phyloP scores from a whole-genome alignment of 306 rosid species.

The Gynostemma pentaphyllum region DNA sequence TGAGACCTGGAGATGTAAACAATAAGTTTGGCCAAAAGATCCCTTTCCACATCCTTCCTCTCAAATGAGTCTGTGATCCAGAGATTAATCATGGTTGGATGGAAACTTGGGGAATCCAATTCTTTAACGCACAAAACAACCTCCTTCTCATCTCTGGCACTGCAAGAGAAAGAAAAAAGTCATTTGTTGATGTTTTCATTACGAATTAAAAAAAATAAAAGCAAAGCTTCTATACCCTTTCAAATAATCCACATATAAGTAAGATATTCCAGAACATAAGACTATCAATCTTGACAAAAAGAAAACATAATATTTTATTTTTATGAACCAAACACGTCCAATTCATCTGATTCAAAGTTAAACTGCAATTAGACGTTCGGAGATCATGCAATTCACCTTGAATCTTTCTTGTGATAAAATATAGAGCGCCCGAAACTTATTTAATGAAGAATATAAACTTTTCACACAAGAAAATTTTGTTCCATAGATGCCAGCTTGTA shows the following conservation, averaged over 20 bases:
- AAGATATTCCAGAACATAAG: too few relatives aligned
- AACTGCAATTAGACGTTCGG: neutral
- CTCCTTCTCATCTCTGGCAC: conserved; percentile 74
- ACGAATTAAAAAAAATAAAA: neutral
- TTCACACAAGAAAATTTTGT: too few relatives aligned
- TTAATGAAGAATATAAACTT: neutral
- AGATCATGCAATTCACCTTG: neutral
- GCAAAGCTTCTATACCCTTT: neutral
- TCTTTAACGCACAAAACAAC: conserved; percentile 59
- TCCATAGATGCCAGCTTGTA: too few relatives aligned
- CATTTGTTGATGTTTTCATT: neutral
- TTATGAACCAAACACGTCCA: neutral
- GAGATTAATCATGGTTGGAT: conserved; percentile 69
- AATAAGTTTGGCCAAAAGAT: conserved; percentile 52
- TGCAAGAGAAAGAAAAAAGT: conserved; percentile 15
- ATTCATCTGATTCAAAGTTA: neutral
- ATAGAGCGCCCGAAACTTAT: neutral
- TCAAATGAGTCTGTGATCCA: conserved; percentile 90
- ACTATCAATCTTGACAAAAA: neutral
- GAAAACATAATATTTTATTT: too few relatives aligned
- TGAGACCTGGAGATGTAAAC: conserved; percentile 43
- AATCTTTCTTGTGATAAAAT: neutral
- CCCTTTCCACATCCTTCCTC: conserved; percentile 60
- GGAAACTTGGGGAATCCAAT: conserved; percentile 63
- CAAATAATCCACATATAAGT: neutral